Evolutionary conservation across 257 asterid genomes (phyloP), one percentile per base, ranked within the genome.

Genomic region (Cinchona pubescens): DNA sequence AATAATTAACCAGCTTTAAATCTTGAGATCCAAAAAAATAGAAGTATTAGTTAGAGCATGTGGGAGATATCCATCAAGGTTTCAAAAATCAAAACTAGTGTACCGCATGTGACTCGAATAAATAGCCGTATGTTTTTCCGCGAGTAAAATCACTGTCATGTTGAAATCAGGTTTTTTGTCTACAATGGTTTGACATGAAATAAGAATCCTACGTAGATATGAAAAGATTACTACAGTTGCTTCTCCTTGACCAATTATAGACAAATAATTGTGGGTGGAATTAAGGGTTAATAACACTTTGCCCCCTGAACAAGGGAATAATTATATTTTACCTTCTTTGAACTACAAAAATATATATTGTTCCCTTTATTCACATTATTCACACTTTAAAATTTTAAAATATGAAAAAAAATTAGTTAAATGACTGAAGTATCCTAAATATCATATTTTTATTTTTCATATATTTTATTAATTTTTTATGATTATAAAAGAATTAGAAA

Each of bases 141-240:
- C 9, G 9, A 23, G 38, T 60, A 61, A 30, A 15, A 30, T 30
- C 30, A 61, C 67, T 30, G 16, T 30, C 25, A 61, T 13, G 5
- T 61, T 29, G n/a, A 32, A 29, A 59, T 25, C 19, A 10, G 8
- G 8, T 27, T 15, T 29, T 30, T 30, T 23, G 15, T 13, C n/a
- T 32, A 29, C 30, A 0, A 29, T 61, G 67, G 72, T 65, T 65
- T 0, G 72, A 67, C 42, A 40, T 67, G 37, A 67, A 40, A 19
- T n/a, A 67, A 40, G 72, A 67, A 67, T 40, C 72, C 72, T 19
- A 21, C 16, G 3, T 35, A 67, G 30, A 67, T 67, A 67, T 37
- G 35, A n/a, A 67, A 67, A 38, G 21, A 40, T n/a, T 67, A 27
- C 1, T 40, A 40, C 3, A 32, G 11, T 14, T 61, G 67, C 67